phyloP scores from a whole-genome alignment of 257 asterid genomes.

The Ilex aquifolium region DNA sequence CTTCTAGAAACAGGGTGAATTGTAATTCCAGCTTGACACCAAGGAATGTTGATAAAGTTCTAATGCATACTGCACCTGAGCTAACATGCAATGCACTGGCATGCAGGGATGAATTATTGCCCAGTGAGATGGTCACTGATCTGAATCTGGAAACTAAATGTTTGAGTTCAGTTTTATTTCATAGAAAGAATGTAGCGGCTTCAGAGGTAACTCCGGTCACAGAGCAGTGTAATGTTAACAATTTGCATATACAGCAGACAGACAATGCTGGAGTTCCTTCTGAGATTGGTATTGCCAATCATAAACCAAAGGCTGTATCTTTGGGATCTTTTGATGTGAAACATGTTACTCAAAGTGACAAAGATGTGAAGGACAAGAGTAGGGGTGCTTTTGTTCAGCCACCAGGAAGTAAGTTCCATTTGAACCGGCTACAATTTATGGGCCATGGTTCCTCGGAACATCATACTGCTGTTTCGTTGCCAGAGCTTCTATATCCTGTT shows the following conservation, averaged over 20 bases:
- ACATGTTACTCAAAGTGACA: conserved; percentile 22
- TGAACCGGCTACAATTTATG: conserved; percentile 55
- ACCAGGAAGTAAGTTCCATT: conserved; percentile 69
- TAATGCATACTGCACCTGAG: conserved; percentile 16
- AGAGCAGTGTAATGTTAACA: conserved; percentile 16
- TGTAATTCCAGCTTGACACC: conserved; percentile 14
- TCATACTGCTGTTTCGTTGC: conserved; percentile 54
- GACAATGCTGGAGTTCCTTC: conserved; percentile 16
- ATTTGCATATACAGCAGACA: conserved; percentile 15
- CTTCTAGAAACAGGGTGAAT: conserved; percentile 16
- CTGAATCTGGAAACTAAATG: conserved; percentile 14
- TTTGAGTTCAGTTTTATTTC: not conserved
- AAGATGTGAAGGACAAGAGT: conserved; percentile 19
- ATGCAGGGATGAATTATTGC: conserved; percentile 36
- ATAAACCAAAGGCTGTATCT: conserved; percentile 15
- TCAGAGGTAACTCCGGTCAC: conserved; percentile 19
- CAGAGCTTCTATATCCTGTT: conserved; percentile 72
- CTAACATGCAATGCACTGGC: conserved; percentile 24
- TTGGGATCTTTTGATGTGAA: conserved; percentile 12
- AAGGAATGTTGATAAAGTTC: conserved; percentile 18
- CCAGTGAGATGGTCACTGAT: conserved; percentile 25
- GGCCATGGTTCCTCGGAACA: conserved; percentile 31
- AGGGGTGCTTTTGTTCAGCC: conserved; percentile 32
- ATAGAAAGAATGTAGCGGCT: conserved; percentile 22
- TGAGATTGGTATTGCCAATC: conserved; percentile 18